Percentiles rank a stretch among this genome's conserved stretches.
Evolutionary conservation across 257 asterid genomes (phyloP).

Genomic region (Mentha longifolia): DNA sequence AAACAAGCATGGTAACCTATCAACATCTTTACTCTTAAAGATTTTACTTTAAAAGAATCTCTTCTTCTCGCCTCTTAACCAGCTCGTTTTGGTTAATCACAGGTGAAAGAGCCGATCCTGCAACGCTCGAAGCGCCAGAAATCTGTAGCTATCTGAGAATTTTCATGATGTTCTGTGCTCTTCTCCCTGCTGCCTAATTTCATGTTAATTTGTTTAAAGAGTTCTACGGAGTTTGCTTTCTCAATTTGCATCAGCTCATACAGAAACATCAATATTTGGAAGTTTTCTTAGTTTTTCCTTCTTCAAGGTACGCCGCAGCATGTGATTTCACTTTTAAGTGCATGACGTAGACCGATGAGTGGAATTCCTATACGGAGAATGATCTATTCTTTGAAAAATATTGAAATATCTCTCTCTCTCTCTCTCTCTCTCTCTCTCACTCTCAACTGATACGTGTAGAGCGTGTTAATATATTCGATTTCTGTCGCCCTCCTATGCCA

Average conservation of each 20-base stretch:
- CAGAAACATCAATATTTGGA: background rate
- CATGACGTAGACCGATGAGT: background rate
- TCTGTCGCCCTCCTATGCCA: too few relatives aligned
- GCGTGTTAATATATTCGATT: too few relatives aligned
- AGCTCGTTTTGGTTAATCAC: slow-evolving; percentile 4
- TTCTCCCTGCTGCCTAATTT: background rate
- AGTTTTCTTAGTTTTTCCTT: background rate
- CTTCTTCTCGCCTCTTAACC: background rate
- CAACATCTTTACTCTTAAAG: background rate
- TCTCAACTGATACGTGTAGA: too few relatives aligned
- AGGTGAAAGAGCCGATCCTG: slow-evolving; percentile 88
- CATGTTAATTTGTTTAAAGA: slow-evolving; percentile 12
- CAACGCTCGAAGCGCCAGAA: slow-evolving; percentile 81
- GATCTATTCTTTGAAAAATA: background rate
- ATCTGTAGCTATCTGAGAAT: slow-evolving; percentile 51
- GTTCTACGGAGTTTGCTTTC: background rate
- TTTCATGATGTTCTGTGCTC: slow-evolving; percentile 11
- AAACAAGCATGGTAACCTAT: slow-evolving; percentile 83
- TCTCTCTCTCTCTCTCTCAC: background rate
- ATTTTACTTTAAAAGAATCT: too few relatives aligned
- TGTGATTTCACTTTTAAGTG: background rate
- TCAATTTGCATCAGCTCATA: background rate
- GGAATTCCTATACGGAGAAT: background rate
- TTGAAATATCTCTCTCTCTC: too few relatives aligned
- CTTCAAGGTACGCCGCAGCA: background rate